Evolutionary conservation across 257 asterid species (phyloP).

Genomic region (Nicotiana benthamiana): DNA sequence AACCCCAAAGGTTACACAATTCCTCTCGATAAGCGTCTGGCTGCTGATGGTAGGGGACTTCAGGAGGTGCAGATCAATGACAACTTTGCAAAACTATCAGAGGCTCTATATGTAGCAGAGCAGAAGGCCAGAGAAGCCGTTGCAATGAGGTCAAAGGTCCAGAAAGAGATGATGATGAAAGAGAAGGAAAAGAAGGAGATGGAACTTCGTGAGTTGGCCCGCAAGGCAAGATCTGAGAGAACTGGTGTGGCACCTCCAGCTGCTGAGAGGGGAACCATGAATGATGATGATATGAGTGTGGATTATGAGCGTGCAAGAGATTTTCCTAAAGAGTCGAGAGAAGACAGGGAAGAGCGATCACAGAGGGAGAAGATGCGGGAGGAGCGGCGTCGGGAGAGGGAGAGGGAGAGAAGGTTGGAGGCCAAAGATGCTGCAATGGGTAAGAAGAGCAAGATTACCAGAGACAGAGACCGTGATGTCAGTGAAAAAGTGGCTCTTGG

Average conservation of each 20-base stretch:
- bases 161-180: conserved; percentile 76
- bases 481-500: conserved; percentile 25
- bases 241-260: conserved; percentile 16
- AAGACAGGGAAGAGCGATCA: conserved; percentile 22
- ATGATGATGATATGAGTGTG: conserved; percentile 27
- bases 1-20: conserved; percentile 85
- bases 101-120: conserved; percentile 63
- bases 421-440: conserved; percentile 83
- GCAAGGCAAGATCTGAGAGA: conserved; percentile 74
- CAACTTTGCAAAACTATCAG: conserved; percentile 63
- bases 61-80: conserved; percentile 79
- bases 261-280: too few relatives aligned
- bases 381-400: conserved; percentile 7
- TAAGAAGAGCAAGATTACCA: conserved; percentile 70
- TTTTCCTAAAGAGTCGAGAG: too few relatives aligned
- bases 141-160: conserved; percentile 80
- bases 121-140: conserved; percentile 84
- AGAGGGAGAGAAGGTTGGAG: conserved; percentile 51
- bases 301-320: conserved; percentile 37
- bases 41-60: conserved; percentile 84
- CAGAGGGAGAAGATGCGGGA: neutral
- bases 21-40: conserved; percentile 83
- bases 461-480: conserved; percentile 80
- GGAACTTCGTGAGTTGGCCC: conserved; percentile 77
- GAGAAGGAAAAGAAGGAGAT: conserved; percentile 79